Base-by-base conservation (phyloP, 805 yeast genomes). In the Pichia scutulata region DNA sequence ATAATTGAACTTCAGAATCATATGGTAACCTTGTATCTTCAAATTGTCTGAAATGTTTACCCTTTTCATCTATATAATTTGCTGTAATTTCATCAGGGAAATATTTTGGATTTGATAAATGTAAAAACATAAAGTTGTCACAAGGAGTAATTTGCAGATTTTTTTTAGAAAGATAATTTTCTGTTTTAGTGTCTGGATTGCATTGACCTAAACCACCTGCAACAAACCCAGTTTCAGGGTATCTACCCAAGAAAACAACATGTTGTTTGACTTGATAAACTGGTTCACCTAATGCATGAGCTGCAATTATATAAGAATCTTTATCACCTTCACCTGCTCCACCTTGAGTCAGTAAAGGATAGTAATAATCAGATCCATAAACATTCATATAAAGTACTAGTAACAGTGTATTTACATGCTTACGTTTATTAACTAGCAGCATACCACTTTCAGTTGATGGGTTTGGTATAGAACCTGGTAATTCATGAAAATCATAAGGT, bases 301-400 rank as follows among this genome's bases (percentile, higher is more conserved):
- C 88, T 2, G 87, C 89, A 10, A 84, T 81, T 24, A 81, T 74
- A 54, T 81, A 84, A 0, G 90, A 83, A 61, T 85, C 90, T 62
- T 84, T 84, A 60, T 85, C 90, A 49, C 90, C 90, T 68, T 84
- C 86, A 37, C 90, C 90, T 3, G 87, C 81, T 18, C 81, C 72
- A 16, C 87, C 87, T 62, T 83, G 90, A 0, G 87, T 77, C 52
- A 84, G 65, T 52, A 85, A 64, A 8, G 82, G 82, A 58, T 84
- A 84, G 62, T 81, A 85, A 65, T 73, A 79, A 12, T 72, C 63
- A 1, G 86, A 86, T 0, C 90, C 89, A 63, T 69, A 70, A 2
- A 81, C 66, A 58, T 84, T 84, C 61, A 84, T 83, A 62, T 83
- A 84, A 19, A 82, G 62, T 2, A 84, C 70, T 40, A 84, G 64